Base-by-base conservation (phyloP, 495 filamentous ascomycete species). In the Chaetomium tenue region DNA sequence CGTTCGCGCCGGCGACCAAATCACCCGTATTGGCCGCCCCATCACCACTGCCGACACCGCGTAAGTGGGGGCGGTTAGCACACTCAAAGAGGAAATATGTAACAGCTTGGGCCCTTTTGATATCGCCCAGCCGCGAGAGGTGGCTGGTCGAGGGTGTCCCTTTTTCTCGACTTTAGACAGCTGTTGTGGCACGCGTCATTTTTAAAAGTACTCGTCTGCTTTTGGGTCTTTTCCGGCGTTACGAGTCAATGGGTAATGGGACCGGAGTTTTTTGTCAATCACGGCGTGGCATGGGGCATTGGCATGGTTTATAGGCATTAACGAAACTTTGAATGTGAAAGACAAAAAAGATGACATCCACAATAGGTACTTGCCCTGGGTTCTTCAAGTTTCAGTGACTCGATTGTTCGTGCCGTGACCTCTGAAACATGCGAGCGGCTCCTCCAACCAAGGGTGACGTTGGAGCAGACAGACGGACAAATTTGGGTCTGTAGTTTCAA, bases 1-100 rank as follows among this genome's bases (percentile, higher is more conserved):
- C 70, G 85, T 97, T 71, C 89, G 95, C 28, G 94, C 94, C 56
- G 95, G 95, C 50, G 83, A 87, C 68, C 94, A 98, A 78, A 83
- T 90, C 64, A 98, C 94, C 58, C 91, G 91, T 76, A 88, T 98
- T 11, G 72, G 80, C 3, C 84, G 90, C 66, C 91, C 91, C 16
- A 81, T 88, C 11, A 85, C 83, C 40, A 87, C 81, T 63, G 91
- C 91, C 39, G 87, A 88, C 67, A 91, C 91, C 18, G 91, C 91
- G 60, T 93, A 77, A 77, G 28, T 28, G 23, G 50, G 3, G 7
- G 9, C 30, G 18, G 60, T 50, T 12, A 2, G 20, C 1, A 26
- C 47, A 40, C n/a, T 53, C 23, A 8, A 18, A 18, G 46, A 4
- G n/a, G 8, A 37, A 37, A 37, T 37, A 50, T 50, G 46, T 23